Evolutionary conservation across 164 flowering plant species (phyloP), one percentile per base, ranked within the genome.

Genomic region (Aristolochia californica): DNA sequence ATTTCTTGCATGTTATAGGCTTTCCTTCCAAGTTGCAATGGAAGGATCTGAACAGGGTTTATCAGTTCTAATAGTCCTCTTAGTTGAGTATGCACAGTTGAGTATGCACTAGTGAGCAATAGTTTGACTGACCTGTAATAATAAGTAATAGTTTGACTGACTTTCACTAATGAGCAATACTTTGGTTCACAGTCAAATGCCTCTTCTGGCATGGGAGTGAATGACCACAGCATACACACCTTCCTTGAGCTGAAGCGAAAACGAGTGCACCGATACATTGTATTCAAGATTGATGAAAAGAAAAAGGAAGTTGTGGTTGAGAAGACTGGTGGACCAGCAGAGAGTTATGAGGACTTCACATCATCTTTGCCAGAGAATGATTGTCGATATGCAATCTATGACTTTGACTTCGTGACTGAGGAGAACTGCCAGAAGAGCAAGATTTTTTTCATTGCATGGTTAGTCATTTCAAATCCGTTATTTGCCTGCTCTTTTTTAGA

Each of bases 351-450:
- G 24, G 90, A 88, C 67, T 88, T 88, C 61, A 57, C 77, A 2
- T 85, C 78, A 10, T 59, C 93, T n/a, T 61, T 85, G 65, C 96
- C 96, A 0, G 93, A 85, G 60, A 82, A 80, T 70, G 96, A 88
- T 63, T 85, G 96, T 63, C 73, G 96, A 60, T 88, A 83, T 69
- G 96, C 93, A 3, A 77, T 88, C 15, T 88, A 76, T 74, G 96
- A 88, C 71, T 88, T 65, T 56, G 93, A 88, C 66, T 88, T 73
- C 56, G 93, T 88, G 63, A 88, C 90, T 53, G 66, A 85, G 23
- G 91, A 88, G 67, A 85, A 88, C 63, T 88, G 96, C 62, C 96
- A 82, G 65, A 84, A 84, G 77, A 88, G 90, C 96, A 85, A 87
- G 73, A 85, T 87, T 14, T 87, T 84, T 69, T 87, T 87, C 78